phyloP scores from a whole-genome alignment of 2,329 filamentous ascomycete species.

The Colletotrichum tofieldiae region DNA sequence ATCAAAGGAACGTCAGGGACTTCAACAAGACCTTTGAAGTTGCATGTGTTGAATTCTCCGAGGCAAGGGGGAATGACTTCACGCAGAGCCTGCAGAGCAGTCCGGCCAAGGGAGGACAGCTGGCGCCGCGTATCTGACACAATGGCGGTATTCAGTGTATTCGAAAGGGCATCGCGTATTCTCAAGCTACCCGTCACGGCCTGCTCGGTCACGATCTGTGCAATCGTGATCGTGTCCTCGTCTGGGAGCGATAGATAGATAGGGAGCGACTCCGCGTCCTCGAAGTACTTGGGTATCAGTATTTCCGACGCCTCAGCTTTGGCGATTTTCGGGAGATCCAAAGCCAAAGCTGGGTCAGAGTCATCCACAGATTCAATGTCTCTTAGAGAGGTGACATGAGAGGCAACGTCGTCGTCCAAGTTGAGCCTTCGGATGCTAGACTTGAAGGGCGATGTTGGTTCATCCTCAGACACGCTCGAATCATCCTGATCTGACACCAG shows the following conservation, averaged over 20 bases:
- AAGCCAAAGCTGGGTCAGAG: constrained; percentile 62
- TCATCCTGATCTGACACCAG: constrained; percentile 71
- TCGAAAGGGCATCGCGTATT: constrained; percentile 38
- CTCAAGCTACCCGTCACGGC: constrained; percentile 66
- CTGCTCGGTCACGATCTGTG: constrained; percentile 81
- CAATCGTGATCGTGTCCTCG: constrained; percentile 76
- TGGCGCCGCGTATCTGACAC: constrained; percentile 57
- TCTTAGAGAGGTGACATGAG: constrained; percentile 66
- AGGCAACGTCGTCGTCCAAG: constrained; percentile 68
- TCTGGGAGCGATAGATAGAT: constrained; percentile 65
- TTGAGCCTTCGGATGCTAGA: constrained; percentile 60
- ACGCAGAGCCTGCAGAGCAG: constrained; percentile 65
- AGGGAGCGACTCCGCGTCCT: constrained; percentile 70
- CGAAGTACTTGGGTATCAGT: constrained; percentile 70
- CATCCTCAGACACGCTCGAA: constrained; percentile 65
- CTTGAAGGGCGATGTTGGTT: constrained; percentile 66
- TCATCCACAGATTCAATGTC: constrained; percentile 65
- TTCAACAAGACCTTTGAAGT: constrained; percentile 39
- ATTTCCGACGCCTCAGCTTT: constrained; percentile 65
- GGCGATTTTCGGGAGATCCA: constrained; percentile 66
- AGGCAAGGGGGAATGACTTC: constrained; percentile 63
- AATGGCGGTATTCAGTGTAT: constrained; percentile 43
- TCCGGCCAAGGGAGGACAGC: constrained; percentile 60
- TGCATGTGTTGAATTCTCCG: constrained; percentile 48
- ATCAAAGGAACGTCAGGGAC: constrained; percentile 57